Evolutionary conservation across 495 filamentous ascomycete genomes (phyloP), one percentile per base, ranked within the genome.

Genomic region (Collariella sp.): DNA sequence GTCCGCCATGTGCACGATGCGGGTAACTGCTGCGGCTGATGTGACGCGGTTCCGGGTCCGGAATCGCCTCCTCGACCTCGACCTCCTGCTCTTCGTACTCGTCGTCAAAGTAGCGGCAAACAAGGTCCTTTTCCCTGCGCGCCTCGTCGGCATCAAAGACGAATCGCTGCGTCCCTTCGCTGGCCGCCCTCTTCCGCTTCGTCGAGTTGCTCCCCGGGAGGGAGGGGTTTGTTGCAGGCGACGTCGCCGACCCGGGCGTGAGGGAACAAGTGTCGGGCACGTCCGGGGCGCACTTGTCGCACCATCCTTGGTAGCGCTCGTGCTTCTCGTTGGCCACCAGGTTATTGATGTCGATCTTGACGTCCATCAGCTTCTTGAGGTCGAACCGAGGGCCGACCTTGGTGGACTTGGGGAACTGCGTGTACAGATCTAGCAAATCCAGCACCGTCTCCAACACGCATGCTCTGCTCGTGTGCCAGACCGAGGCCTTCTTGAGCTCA

Each of bases 401-500:
- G 40, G 90, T 95, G 35, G 74, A 72, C 46, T 78, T 70, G 48
- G 82, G 79, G 61, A 91, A 84, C 65, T 95, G 87, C 0, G 76
- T 78, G 67, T 95, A 96, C 7, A 95, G 77, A 65, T 96, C 91
- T 15, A 95, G 75, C 1, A 95, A 70, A 63, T 96, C 91, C 49
- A 93, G 79, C 52, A 94, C 79, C 1, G 84, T 89, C 73, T 95
- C 89, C 71, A 93, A 83, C 23, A 96, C 77, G 60, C 87, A 82
- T 50, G 77, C 78, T 10, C 86, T 76, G 24, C 72, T 78, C 5
- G 81, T 86, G 45, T 78, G 72, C 75, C 80, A 88, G 36, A 72
- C 71, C 5, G 62, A 58, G 4, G 57, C 52, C 29, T 59, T 56
- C 29, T 63, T 59, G 49, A 69, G 61, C 31, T 38, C 34, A 39